Conservation (phyloP, 768 basidiomycete genomes). For the Astraeus odoratus region DNA sequence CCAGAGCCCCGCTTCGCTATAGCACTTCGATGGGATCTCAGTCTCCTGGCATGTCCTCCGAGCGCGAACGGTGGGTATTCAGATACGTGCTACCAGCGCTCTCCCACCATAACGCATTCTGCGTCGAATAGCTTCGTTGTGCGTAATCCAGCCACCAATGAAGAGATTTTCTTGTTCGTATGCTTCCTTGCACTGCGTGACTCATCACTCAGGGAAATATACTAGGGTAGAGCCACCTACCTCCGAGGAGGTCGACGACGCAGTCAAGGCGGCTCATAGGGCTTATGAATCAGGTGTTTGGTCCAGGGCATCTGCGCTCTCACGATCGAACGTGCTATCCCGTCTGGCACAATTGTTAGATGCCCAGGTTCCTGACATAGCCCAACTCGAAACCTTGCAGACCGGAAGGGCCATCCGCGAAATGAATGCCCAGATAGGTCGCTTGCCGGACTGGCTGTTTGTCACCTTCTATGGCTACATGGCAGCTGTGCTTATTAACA, state of each 20-base stretch:
- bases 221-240: conserved; percentile 51
- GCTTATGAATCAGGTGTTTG: conserved; percentile 63
- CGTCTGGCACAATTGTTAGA: conserved; percentile 60
- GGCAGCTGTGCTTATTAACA: conserved; percentile 1
- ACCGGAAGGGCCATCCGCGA: conserved; percentile 80
- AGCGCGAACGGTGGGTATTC: neutral
- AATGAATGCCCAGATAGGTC: conserved; percentile 70
- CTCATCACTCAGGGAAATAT: neutral
- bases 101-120: neutral
- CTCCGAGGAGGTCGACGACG: conserved; percentile 40
- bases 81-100: neutral
- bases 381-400: conserved; percentile 62
- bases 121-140: conserved; percentile 43
- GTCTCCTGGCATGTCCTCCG: neutral
- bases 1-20: neutral
- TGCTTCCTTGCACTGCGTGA: neutral
- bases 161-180: conserved; percentile 50
- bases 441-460: conserved; percentile 85
- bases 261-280: conserved; percentile 49
- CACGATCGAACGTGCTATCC: conserved; percentile 60
- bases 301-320: conserved; percentile 52
- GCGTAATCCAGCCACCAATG: conserved; percentile 62
- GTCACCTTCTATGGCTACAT: neutral
- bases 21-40: neutral
- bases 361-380: conserved; percentile 48